phyloP scores from a whole-genome alignment of 2,329 filamentous ascomycete species.

The Xylaria sp. region DNA sequence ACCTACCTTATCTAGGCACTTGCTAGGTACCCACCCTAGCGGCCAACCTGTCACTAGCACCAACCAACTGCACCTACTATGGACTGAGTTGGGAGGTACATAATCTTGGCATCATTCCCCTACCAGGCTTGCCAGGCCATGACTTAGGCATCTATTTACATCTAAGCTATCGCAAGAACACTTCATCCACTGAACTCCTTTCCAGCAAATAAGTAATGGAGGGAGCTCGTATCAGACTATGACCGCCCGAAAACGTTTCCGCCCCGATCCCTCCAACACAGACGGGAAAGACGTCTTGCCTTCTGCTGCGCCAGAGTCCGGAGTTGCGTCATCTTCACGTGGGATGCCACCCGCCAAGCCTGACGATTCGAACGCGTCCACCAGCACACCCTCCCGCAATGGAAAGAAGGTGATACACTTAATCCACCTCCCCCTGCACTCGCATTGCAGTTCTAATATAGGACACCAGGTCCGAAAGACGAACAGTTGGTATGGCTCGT shows the following conservation, averaged over 20 bases:
- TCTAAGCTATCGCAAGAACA: slow-evolving; percentile 7
- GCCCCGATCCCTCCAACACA: slow-evolving; percentile 50
- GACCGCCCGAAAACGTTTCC: slow-evolving; percentile 56
- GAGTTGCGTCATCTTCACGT: slow-evolving; percentile 42
- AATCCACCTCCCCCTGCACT: background rate
- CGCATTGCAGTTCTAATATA: slow-evolving; percentile 33
- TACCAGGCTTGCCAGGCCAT: background rate
- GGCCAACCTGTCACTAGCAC: background rate
- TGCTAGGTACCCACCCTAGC: background rate
- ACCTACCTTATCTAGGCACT: background rate
- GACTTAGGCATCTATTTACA: slow-evolving; percentile 7
- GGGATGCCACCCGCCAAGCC: slow-evolving; percentile 42
- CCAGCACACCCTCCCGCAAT: slow-evolving; percentile 33
- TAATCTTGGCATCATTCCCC: slow-evolving; percentile 17
- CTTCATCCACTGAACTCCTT: slow-evolving; percentile 6
- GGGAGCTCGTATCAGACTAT: slow-evolving; percentile 45
- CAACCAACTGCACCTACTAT: background rate
- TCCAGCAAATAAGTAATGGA: slow-evolving; percentile 15
- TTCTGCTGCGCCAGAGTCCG: slow-evolving; percentile 38
- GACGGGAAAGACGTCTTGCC: slow-evolving; percentile 39
- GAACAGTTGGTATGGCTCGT: slow-evolving; percentile 72
- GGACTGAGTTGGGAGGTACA: background rate
- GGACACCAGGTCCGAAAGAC: slow-evolving; percentile 60
- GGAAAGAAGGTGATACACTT: slow-evolving; percentile 37
- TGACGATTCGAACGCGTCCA: slow-evolving; percentile 37